phyloP scores from a whole-genome alignment of 2,329 filamentous ascomycete species.

The Cytospora piceae region DNA sequence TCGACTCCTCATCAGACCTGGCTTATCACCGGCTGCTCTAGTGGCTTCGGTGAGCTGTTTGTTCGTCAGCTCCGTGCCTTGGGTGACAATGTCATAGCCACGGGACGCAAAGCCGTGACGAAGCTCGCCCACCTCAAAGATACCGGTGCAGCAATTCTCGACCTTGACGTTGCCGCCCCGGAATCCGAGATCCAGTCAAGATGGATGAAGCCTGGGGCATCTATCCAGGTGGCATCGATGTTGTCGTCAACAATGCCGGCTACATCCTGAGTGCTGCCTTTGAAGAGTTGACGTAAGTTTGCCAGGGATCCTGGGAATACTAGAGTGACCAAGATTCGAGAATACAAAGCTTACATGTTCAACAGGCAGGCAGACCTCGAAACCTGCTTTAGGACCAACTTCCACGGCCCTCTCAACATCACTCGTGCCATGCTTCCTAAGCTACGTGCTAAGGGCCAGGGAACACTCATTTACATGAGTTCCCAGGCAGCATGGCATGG shows the following conservation, averaged over 20 bases:
- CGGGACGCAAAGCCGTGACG: slow-evolving; percentile 42
- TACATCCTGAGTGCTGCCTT: slow-evolving; percentile 37
- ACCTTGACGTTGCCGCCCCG: slow-evolving; percentile 37
- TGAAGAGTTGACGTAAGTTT: slow-evolving; percentile 37
- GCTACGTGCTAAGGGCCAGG: slow-evolving; percentile 37
- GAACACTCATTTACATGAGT: slow-evolving; percentile 42
- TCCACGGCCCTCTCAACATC: slow-evolving; percentile 44
- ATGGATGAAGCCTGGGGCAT: slow-evolving; percentile 32
- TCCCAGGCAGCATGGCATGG: slow-evolving; percentile 42
- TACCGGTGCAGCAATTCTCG: slow-evolving; percentile 38
- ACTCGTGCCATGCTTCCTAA: slow-evolving; percentile 41
- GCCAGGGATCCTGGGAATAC: not conserved
- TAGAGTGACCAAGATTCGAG: not conserved
- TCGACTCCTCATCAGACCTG: slow-evolving; percentile 36
- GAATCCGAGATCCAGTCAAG: slow-evolving; percentile 31
- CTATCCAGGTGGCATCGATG: slow-evolving; percentile 28
- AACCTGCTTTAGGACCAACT: slow-evolving; percentile 41
- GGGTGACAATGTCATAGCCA: slow-evolving; percentile 48
- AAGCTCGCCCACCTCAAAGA: slow-evolving; percentile 43
- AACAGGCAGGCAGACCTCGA: slow-evolving; percentile 37
- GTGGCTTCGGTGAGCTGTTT: slow-evolving; percentile 46
- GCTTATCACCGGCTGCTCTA: slow-evolving; percentile 50
- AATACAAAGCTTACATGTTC: not conserved
- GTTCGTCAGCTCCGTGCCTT: slow-evolving; percentile 42
- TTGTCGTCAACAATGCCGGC: slow-evolving; percentile 29